These are phyloP conservation scores for Angomonas deanei DNA, from an alignment of 208 protist genomes.

Conservation along the genomic window DNA sequence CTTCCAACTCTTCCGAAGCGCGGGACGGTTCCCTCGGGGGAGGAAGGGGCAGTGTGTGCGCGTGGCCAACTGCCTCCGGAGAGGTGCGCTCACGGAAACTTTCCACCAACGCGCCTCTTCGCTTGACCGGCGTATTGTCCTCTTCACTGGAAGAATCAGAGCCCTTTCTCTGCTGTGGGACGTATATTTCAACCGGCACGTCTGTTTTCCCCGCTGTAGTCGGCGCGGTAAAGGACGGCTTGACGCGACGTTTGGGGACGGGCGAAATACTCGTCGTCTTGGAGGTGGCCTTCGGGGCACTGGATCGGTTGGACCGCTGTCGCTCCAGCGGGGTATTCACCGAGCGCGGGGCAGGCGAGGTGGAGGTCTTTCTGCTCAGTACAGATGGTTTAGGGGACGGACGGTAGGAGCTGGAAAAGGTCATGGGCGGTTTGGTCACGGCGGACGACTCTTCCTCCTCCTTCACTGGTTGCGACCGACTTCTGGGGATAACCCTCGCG, in stretches of 20 bases:
- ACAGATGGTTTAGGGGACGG: slow-evolving; percentile 2
- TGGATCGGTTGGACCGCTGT: background rate
- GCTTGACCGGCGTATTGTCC: background rate
- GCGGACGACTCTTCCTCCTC: background rate
- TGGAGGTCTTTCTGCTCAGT: background rate
- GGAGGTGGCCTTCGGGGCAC: background rate
- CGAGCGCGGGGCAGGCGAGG: background rate
- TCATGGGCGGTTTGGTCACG: background rate
- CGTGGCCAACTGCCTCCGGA: no score
- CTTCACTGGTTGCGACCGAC: background rate
- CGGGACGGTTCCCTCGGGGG: background rate
- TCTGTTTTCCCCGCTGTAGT: background rate
- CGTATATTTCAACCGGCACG: slow-evolving; percentile 10
- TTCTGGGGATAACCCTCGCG: background rate
- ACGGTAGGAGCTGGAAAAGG: slow-evolving; percentile 7
- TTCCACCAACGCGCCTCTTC: background rate
- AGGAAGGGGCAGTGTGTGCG: background rate
- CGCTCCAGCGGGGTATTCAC: no score
- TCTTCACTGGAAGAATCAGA: background rate
- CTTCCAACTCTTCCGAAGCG: background rate
- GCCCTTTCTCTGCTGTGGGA: background rate
- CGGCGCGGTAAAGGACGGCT: background rate
- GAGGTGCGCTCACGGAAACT: no score
- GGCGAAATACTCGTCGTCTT: background rate
- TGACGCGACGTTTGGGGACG: background rate